Evolutionary conservation across 306 rosid genomes (phyloP).

Genomic region (Corylus avellana): DNA sequence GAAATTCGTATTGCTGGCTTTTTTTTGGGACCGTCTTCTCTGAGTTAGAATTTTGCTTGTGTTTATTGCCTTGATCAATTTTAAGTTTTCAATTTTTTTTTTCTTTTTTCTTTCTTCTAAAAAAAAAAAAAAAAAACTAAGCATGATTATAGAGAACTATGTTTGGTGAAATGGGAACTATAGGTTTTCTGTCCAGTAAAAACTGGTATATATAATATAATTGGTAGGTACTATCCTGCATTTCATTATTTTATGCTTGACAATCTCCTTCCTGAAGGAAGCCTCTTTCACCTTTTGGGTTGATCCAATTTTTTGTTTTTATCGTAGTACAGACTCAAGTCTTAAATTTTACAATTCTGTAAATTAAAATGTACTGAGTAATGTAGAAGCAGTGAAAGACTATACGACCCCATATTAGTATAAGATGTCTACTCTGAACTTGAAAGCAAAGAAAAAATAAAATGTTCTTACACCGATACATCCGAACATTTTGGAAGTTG

Average conservation of each 20-base stretch:
- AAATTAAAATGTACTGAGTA: background rate
- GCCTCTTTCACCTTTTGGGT: background rate
- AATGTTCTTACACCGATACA: background rate
- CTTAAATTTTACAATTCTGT: background rate
- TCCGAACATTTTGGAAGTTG: background rate
- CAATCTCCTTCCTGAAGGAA: background rate
- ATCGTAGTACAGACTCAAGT: background rate
- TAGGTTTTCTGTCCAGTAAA: background rate
- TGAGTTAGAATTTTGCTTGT: background rate
- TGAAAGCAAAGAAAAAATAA: background rate
- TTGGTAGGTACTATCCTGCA: background rate
- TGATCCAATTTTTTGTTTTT: background rate
- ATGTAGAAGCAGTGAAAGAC: background rate
- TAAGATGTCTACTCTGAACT: background rate
- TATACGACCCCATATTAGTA: background rate
- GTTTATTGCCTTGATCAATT: background rate
- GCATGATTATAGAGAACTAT: background rate
- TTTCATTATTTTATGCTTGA: background rate
- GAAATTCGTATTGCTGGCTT: constrained; percentile 2
- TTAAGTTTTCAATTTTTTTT: too few relatives aligned
- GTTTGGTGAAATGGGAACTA: background rate
- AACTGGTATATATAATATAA: background rate
- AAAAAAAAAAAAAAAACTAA: background rate
- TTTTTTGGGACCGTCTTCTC: background rate
- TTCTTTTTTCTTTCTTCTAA: too few relatives aligned